Percentiles rank a stretch among this genome's conserved stretches.
phyloP scores from a whole-genome alignment of 2,329 filamentous ascomycete species.

The Metarhizium rileyi region DNA sequence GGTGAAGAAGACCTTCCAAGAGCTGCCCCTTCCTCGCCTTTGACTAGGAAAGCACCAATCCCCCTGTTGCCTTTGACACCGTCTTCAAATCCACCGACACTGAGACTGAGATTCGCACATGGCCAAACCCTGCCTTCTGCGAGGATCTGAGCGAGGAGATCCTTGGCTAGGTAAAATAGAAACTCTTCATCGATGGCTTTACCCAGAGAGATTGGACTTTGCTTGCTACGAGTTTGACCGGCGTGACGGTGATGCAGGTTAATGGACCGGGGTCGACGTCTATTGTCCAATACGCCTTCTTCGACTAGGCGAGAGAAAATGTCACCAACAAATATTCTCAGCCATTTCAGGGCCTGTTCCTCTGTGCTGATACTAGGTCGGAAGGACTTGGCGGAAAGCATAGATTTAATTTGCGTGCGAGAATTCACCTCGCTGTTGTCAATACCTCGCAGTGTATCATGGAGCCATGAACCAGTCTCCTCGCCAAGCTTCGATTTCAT shows the following conservation, averaged over 20 bases:
- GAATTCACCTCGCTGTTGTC: slow-evolving; percentile 84
- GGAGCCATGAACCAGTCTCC: slow-evolving; percentile 77
- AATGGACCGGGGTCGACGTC: slow-evolving; percentile 74
- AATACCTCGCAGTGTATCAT: slow-evolving; percentile 74
- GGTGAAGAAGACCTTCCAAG: slow-evolving; percentile 14
- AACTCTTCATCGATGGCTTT: slow-evolving; percentile 61
- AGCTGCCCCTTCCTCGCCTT: slow-evolving; percentile 57
- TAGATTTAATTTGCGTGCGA: slow-evolving; percentile 88
- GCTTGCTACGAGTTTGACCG: slow-evolving; percentile 63
- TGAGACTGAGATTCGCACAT: slow-evolving; percentile 80
- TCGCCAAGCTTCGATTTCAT: slow-evolving; percentile 71
- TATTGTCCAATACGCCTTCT: slow-evolving; percentile 82
- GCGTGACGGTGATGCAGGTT: slow-evolving; percentile 74
- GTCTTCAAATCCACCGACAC: slow-evolving; percentile 88
- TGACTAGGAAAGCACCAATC: slow-evolving; percentile 78
- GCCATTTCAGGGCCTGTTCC: slow-evolving; percentile 75
- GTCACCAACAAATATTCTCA: slow-evolving; percentile 84
- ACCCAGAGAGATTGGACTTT: slow-evolving; percentile 66
- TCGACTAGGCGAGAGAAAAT: slow-evolving; percentile 85
- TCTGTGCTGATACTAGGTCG: slow-evolving; percentile 68
- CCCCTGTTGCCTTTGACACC: slow-evolving; percentile 73
- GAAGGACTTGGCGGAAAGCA: slow-evolving; percentile 95
- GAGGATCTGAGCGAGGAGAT: slow-evolving; percentile 66
- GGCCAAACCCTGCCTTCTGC: slow-evolving; percentile 78
- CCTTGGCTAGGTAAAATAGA: slow-evolving; percentile 67